Evolutionary conservation across 2,329 filamentous ascomycete genomes (phyloP), one percentile per base, ranked within the genome.

Genomic region (Fusarium sp.): DNA sequence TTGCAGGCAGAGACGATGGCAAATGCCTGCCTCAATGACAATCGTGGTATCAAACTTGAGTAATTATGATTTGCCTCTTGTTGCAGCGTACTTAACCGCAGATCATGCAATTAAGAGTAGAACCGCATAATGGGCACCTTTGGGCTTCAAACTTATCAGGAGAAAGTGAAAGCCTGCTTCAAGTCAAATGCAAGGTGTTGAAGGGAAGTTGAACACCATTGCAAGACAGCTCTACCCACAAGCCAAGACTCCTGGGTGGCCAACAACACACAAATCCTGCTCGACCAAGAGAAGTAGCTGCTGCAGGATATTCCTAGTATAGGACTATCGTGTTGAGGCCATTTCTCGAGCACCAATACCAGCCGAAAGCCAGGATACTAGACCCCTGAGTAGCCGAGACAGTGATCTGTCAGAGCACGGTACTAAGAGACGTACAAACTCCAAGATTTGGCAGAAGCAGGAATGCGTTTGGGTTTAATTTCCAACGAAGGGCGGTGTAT

Each of bases 291-390:
- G 43, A 41, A 36, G 58, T 58, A 36, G 41, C 40, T 52, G 41
- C 52, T 65, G 61, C 57, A 65, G 58, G 57, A 40, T 58, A 45
- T 28, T 42, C 32, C 36, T 44, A 58, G 52, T 15, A 41, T 29
- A 51, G 34, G 44, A 45, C 24, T 40, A 54, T 54, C 48, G 54
- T 40, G 39, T 47, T 42, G 35, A 45, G 41, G 47, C 46, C 61
- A 54, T 63, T 54, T 61, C 12, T 41, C 3, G 22, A 31, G 48
- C 45, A 59, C 61, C 61, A 65, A 65, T 65, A 35, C 58, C 44
- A 47, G 41, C 40, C 36, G 31, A 47, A 39, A 47, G 34, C 57
- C 49, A 53, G 52, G 58, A 65, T 63, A 35, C 31, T 35, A 19
- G 32, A 50, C 48, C 62, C 58, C 41, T 58, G 61, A 36, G 6